A percentile compares a stretch with the other conserved stretches of the same genome.
Evolutionary conservation across 305 asterid species (phyloP).

Genomic region (Solanum hybrid): DNA sequence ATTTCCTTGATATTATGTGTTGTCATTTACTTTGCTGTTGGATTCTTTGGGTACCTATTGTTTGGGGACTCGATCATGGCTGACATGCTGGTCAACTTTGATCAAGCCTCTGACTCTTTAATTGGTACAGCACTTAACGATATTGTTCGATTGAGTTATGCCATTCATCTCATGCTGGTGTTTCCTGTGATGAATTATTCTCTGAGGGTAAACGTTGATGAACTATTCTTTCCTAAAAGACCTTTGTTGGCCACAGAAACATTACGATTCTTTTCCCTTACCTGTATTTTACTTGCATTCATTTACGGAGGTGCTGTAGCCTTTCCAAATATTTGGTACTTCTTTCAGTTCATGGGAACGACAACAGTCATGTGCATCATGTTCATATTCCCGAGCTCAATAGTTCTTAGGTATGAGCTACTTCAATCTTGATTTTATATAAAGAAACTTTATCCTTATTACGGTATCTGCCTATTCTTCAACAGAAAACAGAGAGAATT

Average conservation of each 20-base stretch:
- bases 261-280: conserved; percentile 45
- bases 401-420: conserved; percentile 57
- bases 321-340: conserved; percentile 83
- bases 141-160: conserved; percentile 69
- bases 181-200: conserved; percentile 96
- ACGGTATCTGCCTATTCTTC: not conserved
- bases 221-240: conserved; percentile 61
- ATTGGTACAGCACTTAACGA: conserved; percentile 38
- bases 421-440: not conserved
- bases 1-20: conserved; percentile 59
- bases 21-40: conserved; percentile 67
- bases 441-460: not conserved
- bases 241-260: conserved; percentile 34
- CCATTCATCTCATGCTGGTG: conserved; percentile 93
- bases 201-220: conserved; percentile 67
- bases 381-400: conserved; percentile 87
- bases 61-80: conserved; percentile 94
- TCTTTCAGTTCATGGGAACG: conserved; percentile 94
- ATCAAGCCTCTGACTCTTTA: conserved; percentile 48
- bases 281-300: conserved; percentile 41
- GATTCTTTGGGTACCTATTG: conserved; percentile 84
- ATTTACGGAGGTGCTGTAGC: conserved; percentile 62
- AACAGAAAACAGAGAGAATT: not conserved
- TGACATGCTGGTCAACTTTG: conserved; percentile 91
- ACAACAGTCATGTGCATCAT: conserved; percentile 82